Evolutionary conservation across 148 eudicot species (phyloP).

Genomic region (Simmondsia chinensis): DNA sequence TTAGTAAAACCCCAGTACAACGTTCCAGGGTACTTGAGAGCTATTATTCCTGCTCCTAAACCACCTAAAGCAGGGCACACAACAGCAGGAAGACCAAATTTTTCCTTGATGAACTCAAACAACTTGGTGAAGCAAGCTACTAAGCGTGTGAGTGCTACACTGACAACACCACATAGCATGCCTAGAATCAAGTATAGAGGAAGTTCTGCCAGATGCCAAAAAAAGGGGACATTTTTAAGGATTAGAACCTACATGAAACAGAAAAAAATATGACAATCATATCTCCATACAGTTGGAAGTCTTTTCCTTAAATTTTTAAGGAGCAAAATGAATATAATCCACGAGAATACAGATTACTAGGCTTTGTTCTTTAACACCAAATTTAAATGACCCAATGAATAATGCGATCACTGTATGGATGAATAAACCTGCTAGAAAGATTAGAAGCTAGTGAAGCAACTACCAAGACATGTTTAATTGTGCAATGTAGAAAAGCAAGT

Average conservation of each 20-base stretch:
- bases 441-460: no score
- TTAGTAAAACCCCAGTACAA: slow-evolving; percentile 96
- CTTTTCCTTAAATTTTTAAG: no score
- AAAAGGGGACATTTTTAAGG: slow-evolving; percentile 8
- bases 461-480: no score
- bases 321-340: no score
- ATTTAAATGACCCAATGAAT: no score
- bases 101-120: slow-evolving; percentile 76
- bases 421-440: no score
- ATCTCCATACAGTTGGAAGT: no score
- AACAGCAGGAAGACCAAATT: slow-evolving; percentile 61
- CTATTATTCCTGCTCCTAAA: slow-evolving; percentile 92
- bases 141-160: slow-evolving; percentile 71
- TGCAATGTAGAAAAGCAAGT: no score
- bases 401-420: no score
- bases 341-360: no score
- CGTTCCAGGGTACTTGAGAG: slow-evolving; percentile 85
- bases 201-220: slow-evolving; percentile 94
- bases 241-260: slow-evolving; percentile 3
- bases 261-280: no score
- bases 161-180: slow-evolving; percentile 91
- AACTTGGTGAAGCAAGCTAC: slow-evolving; percentile 59
- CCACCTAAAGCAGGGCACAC: slow-evolving; percentile 95
- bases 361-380: no score
- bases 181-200: slow-evolving; percentile 92